These are phyloP conservation scores for Candida pseudoviswanathii DNA, from an alignment of 1,139 yeast genomes.

Conservation along the genomic window DNA sequence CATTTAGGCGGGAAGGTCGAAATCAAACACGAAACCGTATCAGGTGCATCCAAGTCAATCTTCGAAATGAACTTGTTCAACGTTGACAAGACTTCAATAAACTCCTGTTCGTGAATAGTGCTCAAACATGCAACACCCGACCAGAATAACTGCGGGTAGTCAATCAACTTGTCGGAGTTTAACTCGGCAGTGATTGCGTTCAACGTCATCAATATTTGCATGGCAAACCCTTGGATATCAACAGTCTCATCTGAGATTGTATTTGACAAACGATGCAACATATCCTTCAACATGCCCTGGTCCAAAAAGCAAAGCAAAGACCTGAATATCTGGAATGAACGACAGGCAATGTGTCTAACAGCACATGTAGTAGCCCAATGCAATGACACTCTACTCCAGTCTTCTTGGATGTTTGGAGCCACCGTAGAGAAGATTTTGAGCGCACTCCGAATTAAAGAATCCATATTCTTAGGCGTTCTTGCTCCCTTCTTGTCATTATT, in stretches of 20 bases:
- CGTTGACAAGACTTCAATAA: constrained; percentile 81
- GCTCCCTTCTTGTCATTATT: constrained; percentile 79
- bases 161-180: constrained; percentile 73
- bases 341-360: constrained; percentile 93
- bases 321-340: constrained; percentile 91
- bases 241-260: constrained; percentile 87
- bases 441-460: constrained; percentile 66
- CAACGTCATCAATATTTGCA: constrained; percentile 95
- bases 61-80: constrained; percentile 82
- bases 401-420: constrained; percentile 61
- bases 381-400: constrained; percentile 84
- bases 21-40: constrained; percentile 78
- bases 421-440: constrained; percentile 56
- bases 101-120: constrained; percentile 91
- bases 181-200: constrained; percentile 89
- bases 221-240: constrained; percentile 94
- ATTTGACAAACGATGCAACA: constrained; percentile 90
- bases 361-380: constrained; percentile 98
- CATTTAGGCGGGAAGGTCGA: constrained; percentile 92
- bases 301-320: constrained; percentile 78
- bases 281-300: constrained; percentile 86
- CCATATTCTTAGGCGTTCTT: constrained; percentile 87
- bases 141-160: constrained; percentile 96
- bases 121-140: constrained; percentile 89
- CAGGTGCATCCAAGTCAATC: constrained; percentile 83